Conservation (phyloP, 768 basidiomycete genomes). For the Serendipita sp. region DNA sequence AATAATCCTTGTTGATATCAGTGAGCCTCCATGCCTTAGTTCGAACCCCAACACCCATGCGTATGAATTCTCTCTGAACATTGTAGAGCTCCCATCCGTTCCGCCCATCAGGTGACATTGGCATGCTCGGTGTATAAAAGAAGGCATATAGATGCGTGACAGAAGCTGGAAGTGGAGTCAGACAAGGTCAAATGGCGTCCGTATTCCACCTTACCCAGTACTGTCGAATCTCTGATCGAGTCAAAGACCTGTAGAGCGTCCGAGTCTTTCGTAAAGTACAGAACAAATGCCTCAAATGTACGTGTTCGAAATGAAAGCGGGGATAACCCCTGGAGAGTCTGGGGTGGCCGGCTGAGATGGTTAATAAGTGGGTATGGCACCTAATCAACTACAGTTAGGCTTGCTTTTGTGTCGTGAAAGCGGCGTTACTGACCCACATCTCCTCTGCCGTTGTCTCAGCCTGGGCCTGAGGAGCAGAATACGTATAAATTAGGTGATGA, state of each 20-base stretch:
- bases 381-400: no score
- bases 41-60: slow-evolving; percentile 87
- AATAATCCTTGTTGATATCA: slow-evolving; percentile 88
- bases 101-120: slow-evolving; percentile 31
- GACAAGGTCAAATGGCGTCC: not conserved
- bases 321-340: slow-evolving; percentile 60
- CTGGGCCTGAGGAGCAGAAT: slow-evolving; percentile 24
- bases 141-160: slow-evolving; percentile 86
- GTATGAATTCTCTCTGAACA: slow-evolving; percentile 75
- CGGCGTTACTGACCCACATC: slow-evolving; percentile 60
- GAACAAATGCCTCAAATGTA: slow-evolving; percentile 70
- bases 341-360: slow-evolving; percentile 74
- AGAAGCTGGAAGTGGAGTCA: slow-evolving; percentile 36
- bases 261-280: slow-evolving; percentile 47
- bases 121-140: slow-evolving; percentile 62
- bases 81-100: slow-evolving; percentile 80
- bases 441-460: slow-evolving; percentile 41
- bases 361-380: slow-evolving; percentile 89
- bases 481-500: slow-evolving; percentile 87
- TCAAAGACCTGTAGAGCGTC: slow-evolving; percentile 85
- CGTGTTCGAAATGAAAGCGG: slow-evolving; percentile 75
- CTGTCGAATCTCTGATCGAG: slow-evolving; percentile 84
- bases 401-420: not conserved
- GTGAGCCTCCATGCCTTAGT: slow-evolving; percentile 96
- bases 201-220: slow-evolving; percentile 45